These are phyloP conservation scores for Aciculosporium take DNA, from an alignment of 2,329 filamentous ascomycete genomes.

Conservation along the genomic window DNA sequence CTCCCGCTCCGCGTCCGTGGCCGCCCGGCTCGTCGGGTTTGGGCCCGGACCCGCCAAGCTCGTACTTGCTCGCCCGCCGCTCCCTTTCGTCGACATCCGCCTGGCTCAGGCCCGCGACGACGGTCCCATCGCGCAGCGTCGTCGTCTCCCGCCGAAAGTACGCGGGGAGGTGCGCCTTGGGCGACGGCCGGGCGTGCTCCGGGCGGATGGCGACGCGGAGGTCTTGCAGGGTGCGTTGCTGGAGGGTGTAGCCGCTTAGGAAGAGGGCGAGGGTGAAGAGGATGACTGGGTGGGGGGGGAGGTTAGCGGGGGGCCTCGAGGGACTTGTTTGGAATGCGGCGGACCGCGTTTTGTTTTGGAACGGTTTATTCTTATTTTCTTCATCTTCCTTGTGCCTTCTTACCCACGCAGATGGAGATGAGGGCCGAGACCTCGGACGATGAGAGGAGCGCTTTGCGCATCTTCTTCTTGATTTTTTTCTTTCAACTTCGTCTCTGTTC, in stretches of 20 bases:
- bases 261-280: conserved; percentile 73
- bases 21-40: neutral
- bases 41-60: conserved; percentile 11
- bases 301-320: too few species aligned
- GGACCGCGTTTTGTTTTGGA: neutral
- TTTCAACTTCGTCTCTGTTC: too few species aligned
- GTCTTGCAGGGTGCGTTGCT: conserved; percentile 70
- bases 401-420: conserved; percentile 50
- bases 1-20: neutral
- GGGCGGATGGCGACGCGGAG: conserved; percentile 58
- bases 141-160: conserved; percentile 31
- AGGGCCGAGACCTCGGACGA: conserved; percentile 57
- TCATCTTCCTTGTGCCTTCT: too few species aligned
- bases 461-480: conserved; percentile 7
- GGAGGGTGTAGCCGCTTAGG: conserved; percentile 72
- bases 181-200: conserved; percentile 28
- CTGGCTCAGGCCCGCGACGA: conserved; percentile 25
- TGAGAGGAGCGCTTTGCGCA: conserved; percentile 43
- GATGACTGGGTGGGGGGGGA: conserved; percentile 53
- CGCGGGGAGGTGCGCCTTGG: conserved; percentile 36
- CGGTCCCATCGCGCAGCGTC: conserved; percentile 31
- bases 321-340: too few species aligned
- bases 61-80: conserved; percentile 6
- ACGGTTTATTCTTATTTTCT: too few species aligned
- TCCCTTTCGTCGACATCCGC: conserved; percentile 16